Conservation (phyloP, 495 filamentous ascomycete species). For the Talaromyces nanjingensis region DNA sequence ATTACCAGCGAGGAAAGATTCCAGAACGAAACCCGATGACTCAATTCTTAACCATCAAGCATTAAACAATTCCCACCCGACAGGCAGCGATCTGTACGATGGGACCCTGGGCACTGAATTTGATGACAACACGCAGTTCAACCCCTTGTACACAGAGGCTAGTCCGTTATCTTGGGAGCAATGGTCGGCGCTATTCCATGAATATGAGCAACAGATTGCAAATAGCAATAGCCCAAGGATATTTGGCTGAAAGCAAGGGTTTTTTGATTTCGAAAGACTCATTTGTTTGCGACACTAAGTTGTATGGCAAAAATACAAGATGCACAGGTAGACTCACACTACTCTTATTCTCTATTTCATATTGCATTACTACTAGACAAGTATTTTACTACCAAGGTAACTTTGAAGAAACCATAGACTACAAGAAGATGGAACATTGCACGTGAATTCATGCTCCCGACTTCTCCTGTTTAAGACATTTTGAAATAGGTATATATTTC, state of each 20-base stretch:
- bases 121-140: background rate
- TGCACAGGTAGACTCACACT: too few species aligned
- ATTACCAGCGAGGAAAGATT: background rate
- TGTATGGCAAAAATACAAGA: background rate
- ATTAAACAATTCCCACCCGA: background rate
- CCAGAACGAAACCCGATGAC: background rate
- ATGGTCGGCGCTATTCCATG: background rate
- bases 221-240: background rate
- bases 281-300: background rate
- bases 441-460: too few species aligned
- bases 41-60: background rate
- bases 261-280: background rate
- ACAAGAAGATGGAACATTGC: too few species aligned
- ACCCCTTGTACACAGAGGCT: background rate
- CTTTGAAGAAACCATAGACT: too few species aligned
- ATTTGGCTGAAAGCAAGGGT: conserved; percentile 1
- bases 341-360: too few species aligned
- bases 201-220: conserved; percentile 3
- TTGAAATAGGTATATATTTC: too few species aligned
- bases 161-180: conserved; percentile 1
- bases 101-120: background rate
- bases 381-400: too few species aligned
- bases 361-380: too few species aligned
- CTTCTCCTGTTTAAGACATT: too few species aligned
- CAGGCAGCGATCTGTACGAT: background rate